These are phyloP conservation scores for Aspergillus cavernicola DNA, from an alignment of 495 filamentous ascomycete species.

Conservation along the genomic window DNA sequence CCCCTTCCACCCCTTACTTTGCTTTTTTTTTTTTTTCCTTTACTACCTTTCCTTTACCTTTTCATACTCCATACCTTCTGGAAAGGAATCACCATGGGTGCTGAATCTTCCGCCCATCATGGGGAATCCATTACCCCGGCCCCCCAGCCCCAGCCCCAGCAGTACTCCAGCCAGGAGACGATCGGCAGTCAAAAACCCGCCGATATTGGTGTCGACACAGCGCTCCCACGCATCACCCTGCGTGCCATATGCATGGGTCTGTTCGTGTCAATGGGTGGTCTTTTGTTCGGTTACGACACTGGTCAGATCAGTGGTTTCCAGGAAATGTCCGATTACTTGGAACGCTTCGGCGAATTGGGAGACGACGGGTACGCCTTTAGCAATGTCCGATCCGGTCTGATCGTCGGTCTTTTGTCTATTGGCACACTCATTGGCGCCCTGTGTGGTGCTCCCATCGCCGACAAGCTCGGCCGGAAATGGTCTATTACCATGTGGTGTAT, in stretches of 20 bases:
- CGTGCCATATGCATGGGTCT: conserved; percentile 49
- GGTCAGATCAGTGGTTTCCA: conserved; percentile 59
- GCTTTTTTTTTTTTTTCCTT: neutral
- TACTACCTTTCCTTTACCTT: neutral
- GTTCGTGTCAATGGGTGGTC: conserved; percentile 64
- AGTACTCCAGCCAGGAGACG: conserved; percentile 26
- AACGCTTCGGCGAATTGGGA: conserved; percentile 39
- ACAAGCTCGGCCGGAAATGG: conserved; percentile 50
- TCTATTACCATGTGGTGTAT: conserved; percentile 53
- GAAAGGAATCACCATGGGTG: conserved; percentile 26
- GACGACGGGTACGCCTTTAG: conserved; percentile 40
- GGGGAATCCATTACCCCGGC: conserved; percentile 39
- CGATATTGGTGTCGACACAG: conserved; percentile 32
- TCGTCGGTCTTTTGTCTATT: conserved; percentile 56
- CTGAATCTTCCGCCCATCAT: conserved; percentile 32
- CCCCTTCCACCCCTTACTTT: neutral
- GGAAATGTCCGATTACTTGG: conserved; percentile 51
- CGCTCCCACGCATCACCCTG: conserved; percentile 40
- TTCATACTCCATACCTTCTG: neutral
- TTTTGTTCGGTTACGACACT: conserved; percentile 53
- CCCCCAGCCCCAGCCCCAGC: conserved; percentile 19
- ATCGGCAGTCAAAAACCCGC: conserved; percentile 22
- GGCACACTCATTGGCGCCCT: conserved; percentile 68
- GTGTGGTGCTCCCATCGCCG: conserved; percentile 51
- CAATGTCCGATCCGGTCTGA: conserved; percentile 48